Base-by-base conservation (phyloP, 2,329 filamentous ascomycete species). In the Ophiocordyceps sinensis region DNA sequence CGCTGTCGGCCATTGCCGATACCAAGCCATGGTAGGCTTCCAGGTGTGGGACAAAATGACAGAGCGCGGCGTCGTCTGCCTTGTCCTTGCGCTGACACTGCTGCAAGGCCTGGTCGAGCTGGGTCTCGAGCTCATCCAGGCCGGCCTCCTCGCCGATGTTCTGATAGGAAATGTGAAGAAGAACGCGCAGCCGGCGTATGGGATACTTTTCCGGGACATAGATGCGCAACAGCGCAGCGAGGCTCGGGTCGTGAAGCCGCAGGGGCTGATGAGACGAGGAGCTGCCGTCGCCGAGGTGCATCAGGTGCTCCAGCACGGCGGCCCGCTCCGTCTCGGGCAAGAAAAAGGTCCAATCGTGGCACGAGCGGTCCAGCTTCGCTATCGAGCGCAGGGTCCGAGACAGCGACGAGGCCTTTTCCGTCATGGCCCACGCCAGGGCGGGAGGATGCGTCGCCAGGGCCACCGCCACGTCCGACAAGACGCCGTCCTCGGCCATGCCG, bases 351-450 rank as follows among this genome's bases (percentile, higher is more conserved):
- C 73, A 73, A 40, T 79, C 72, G 36, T 71, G 65, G 52, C 62
- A 70, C n/a, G 66, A 70, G 40, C 64, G 64, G 43, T 71, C 73
- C 14, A 81, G 63, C 46, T 76, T 78, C 26, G 78, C 65, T 39
- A 82, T 68, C 4, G 71, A 70, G 19, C 70, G 68, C 13, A 83
- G 58, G 0, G 76, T 70, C 30, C 79, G 70, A 8, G 70, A 78
- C 9, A 85, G 62, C 3, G 66, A 60, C 40, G 67, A 62, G 2
- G 70, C 60, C 40, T 71, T 66, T 10, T 70, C 64, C 28, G 62
- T 66, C 10, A 60, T 54, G n/a, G 59, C 57, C 73, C 79, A 82
- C 1, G 73, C 68, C 5, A 63, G 52, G 2, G 56, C 53, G 0
- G 79, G 62, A 0, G 80, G 66, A 37, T 66, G 61, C 1, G 57